Evolutionary conservation across 148 eudicot genomes (phyloP), one percentile per base, ranked within the genome.

Genomic region (Oxyria digyna): DNA sequence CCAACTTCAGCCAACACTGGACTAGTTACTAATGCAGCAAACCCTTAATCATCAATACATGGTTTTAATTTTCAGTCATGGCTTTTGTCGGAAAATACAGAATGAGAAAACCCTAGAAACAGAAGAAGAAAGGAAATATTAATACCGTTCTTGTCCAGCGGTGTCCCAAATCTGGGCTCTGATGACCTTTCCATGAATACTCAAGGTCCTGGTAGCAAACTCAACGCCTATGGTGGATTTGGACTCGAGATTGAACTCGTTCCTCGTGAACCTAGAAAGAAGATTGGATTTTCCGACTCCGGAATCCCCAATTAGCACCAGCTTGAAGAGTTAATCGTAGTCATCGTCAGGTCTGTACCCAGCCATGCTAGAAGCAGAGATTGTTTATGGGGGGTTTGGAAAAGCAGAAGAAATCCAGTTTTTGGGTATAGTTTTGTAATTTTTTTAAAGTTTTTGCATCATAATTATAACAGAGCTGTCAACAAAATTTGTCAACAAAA

Each of bases 151-250:
- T 68, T 85, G 93, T 10, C 89, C 93, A 81, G 89, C 93, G 66
- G 93, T 87, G 73, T 87, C 93, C 89, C 93, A 87, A 82, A 87
- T 87, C 82, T 87, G 87, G 77, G 93, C 89, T 75, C 85, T 87
- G 76, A 85, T 75, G 62, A 85, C 86, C 74, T 85, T 87, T 24
- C 52, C 72, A 54, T 83, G 84, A 49, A 83, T 67, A 32, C 10
- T 78, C 41, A 81, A 79, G 64, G 74, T 85, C 49, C 76, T 79
- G 57, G 93, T 87, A 45, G 93, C 93, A 74, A 87, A 87, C 57
- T 87, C 93, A 59, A 87, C 93, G 20, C 89, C 93, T 71, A 85
- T 85, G 43, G 93, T 85, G 59, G 93, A 87, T 72, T 87, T 87
- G 24, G 89, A 85, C 73, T 87, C 93, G 0, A 87, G 73, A 83